phyloP scores from a whole-genome alignment of 768 basidiomycete species.

The Mycena latifolia region DNA sequence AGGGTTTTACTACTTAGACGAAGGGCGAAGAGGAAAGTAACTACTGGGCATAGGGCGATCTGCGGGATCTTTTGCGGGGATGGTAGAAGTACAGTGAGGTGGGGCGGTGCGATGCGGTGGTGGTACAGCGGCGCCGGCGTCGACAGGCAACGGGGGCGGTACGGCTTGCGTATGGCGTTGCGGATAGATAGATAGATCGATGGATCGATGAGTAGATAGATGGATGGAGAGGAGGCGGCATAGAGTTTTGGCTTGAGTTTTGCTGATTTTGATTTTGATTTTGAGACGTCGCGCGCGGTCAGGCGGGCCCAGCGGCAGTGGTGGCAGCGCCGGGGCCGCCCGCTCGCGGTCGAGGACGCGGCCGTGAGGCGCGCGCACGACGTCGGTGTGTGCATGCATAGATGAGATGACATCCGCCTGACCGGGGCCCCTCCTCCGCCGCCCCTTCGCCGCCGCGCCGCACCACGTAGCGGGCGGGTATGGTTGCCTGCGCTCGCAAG shows the following conservation, averaged over 20 bases:
- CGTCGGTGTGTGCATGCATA: neutral
- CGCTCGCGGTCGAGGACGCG: neutral
- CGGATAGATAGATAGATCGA: no score
- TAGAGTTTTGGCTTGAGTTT: neutral
- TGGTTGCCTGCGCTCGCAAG: neutral
- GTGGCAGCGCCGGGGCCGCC: neutral
- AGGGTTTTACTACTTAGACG: neutral
- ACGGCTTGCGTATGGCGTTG: no score
- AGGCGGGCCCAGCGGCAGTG: neutral
- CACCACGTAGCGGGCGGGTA: neutral
- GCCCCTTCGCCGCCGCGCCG: neutral
- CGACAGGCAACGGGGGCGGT: neutral
- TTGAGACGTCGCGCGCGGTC: neutral
- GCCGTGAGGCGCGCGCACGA: neutral
- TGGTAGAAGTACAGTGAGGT: neutral
- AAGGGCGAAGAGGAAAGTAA: neutral
- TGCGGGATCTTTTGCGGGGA: neutral
- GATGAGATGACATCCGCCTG: neutral
- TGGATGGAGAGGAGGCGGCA: neutral
- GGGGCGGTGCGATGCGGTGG: neutral
- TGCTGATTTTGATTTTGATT: neutral
- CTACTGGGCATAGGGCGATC: conserved; percentile 6
- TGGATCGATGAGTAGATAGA: neutral
- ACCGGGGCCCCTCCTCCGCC: neutral
- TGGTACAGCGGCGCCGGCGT: neutral